These are phyloP conservation scores for Colletotrichum filicis DNA, from an alignment of 2,329 filamentous ascomycete species.

Conservation along the genomic window DNA sequence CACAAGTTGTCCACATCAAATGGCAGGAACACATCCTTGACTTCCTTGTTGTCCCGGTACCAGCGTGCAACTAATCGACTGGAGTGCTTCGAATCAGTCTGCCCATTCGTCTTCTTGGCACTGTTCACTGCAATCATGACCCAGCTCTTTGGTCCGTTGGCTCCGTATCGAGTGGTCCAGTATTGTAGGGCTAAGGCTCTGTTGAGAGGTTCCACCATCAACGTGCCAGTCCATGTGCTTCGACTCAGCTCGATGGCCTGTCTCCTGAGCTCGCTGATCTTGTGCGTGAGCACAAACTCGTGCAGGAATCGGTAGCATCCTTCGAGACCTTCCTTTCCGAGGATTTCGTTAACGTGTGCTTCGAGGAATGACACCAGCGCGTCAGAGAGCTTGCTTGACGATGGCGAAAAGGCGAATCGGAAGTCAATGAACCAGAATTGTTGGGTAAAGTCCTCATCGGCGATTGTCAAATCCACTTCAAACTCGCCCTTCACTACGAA, in stretches of 20 bases:
- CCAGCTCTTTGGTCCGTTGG: slow-evolving; percentile 82
- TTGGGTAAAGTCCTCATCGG: slow-evolving; percentile 82
- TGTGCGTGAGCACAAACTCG: slow-evolving; percentile 88
- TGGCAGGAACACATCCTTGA: slow-evolving; percentile 73
- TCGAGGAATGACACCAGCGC: slow-evolving; percentile 75
- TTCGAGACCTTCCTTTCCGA: slow-evolving; percentile 75
- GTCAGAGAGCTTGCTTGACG: slow-evolving; percentile 69
- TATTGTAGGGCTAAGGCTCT: slow-evolving; percentile 90
- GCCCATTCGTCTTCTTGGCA: slow-evolving; percentile 59
- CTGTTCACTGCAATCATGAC: slow-evolving; percentile 86
- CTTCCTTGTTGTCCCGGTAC: slow-evolving; percentile 85
- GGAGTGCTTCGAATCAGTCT: slow-evolving; percentile 54
- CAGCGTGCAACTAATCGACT: slow-evolving; percentile 76
- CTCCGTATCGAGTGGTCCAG: slow-evolving; percentile 75
- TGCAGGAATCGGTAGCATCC: slow-evolving; percentile 91
- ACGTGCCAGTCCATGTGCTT: slow-evolving; percentile 79
- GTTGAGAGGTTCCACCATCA: slow-evolving; percentile 83
- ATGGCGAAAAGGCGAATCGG: slow-evolving; percentile 82
- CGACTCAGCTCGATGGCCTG: slow-evolving; percentile 79
- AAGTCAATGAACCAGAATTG: slow-evolving; percentile 97
- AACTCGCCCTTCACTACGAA: slow-evolving; percentile 88
- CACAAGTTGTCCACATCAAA: slow-evolving; percentile 77
- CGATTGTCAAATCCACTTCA: slow-evolving; percentile 91
- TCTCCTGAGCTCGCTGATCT: slow-evolving; percentile 83
- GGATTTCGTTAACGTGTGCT: slow-evolving; percentile 74